Evolutionary conservation across 306 rosid genomes (phyloP).

Genomic region (Malus domestica): ASM211411v1 NC_041805.1:13677501-13678000

Average conservation of each 20-base stretch:
- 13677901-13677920: constrained; percentile 70
- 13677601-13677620: constrained; percentile 65
- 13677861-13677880: constrained; percentile 81
- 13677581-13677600: constrained; percentile 56
- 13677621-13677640: constrained; percentile 48
- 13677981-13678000: constrained; percentile 29
- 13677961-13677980: constrained; percentile 10
- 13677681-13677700: constrained; percentile 92
- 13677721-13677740: constrained; percentile 85
- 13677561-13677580: constrained; percentile 12
- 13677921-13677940: constrained; percentile 50
- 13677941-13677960: constrained; percentile 40
- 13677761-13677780: constrained; percentile 12
- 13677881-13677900: constrained; percentile 79
- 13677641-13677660: constrained; percentile 42
- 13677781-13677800: constrained; percentile 15
- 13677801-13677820: constrained; percentile 19
- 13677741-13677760: constrained; percentile 97
- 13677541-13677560: background rate
- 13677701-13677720: constrained; percentile 84
- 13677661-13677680: constrained; percentile 61
- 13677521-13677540: background rate
- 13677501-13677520: background rate
- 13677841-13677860: constrained; percentile 90
- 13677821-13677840: constrained; percentile 20